Percentiles rank a stretch among this genome's conserved stretches.
phyloP scores from a whole-genome alignment of 495 filamentous ascomycete genomes.

The Penicillium arizonense region DNA sequence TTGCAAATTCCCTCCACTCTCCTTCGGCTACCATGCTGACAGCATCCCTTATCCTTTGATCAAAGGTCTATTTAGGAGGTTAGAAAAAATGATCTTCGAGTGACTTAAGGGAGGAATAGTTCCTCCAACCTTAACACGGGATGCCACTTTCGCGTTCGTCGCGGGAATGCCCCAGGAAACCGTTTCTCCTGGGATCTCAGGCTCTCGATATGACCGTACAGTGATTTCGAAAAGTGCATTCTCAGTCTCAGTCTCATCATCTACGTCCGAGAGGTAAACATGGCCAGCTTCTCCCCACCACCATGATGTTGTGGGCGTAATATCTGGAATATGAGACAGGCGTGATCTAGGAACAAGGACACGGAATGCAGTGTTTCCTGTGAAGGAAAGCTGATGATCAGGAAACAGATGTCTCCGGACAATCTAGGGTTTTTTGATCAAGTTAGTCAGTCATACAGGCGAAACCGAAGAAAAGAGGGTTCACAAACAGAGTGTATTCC shows the following conservation, averaged over 20 bases:
- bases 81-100: not conserved
- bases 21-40: constrained; percentile 33
- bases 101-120: not conserved
- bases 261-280: constrained; percentile 44
- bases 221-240: constrained; percentile 24
- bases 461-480: not conserved
- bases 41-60: constrained; percentile 32
- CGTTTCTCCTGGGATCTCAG: constrained; percentile 25
- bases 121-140: constrained; percentile 31
- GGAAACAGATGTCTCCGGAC: constrained; percentile 22
- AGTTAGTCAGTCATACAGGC: not conserved
- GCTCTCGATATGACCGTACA: constrained; percentile 20
- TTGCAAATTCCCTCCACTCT: constrained; percentile 44
- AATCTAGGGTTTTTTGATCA: not conserved
- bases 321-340: constrained; percentile 31
- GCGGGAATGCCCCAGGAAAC: constrained; percentile 48
- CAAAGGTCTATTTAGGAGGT: constrained; percentile 25
- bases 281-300: constrained; percentile 45
- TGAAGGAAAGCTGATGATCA: constrained; percentile 36
- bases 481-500: constrained; percentile 49
- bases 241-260: constrained; percentile 24
- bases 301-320: constrained; percentile 41
- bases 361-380: constrained; percentile 39
- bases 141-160: constrained; percentile 32
- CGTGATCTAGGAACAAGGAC: constrained; percentile 26